phyloP scores from a whole-genome alignment of 2,329 filamentous ascomycete genomes.

The Juglanconis sp. region DNA sequence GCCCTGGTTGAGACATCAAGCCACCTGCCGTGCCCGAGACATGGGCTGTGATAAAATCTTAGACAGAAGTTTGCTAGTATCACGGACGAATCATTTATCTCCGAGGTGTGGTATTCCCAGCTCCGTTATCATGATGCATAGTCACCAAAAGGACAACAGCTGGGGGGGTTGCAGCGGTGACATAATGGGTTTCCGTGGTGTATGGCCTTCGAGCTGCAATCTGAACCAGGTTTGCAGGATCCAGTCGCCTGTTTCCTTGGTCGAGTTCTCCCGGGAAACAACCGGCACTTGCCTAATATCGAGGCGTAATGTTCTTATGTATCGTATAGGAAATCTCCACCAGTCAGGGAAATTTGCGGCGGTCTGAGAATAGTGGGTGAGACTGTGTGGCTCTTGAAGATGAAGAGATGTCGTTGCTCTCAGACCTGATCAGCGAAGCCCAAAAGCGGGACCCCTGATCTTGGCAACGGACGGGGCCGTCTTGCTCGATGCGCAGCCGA shows the following conservation, averaged over 20 bases:
- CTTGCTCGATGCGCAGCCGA: neutral
- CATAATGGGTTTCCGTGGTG: constrained; percentile 1
- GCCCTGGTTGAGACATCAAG: neutral
- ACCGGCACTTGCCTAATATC: neutral
- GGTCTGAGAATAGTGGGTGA: neutral
- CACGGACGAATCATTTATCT: neutral
- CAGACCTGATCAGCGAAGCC: neutral
- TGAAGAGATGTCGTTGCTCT: neutral
- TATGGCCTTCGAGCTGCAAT: neutral
- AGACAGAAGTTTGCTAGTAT: neutral
- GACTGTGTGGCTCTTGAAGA: neutral
- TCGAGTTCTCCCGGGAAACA: neutral
- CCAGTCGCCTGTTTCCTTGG: neutral
- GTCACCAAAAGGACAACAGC: neutral
- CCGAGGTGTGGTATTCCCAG: neutral
- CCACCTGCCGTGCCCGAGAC: neutral
- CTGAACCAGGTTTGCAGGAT: neutral
- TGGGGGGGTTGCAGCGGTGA: constrained; percentile 3
- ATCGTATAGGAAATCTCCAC: neutral
- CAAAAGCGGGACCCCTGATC: neutral
- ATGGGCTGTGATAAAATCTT: neutral
- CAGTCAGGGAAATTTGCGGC: neutral
- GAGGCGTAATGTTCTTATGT: neutral
- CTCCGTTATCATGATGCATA: neutral
- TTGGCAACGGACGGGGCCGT: neutral